Evolutionary conservation across 176 grass and related monocot genomes (phyloP), one percentile per base, ranked within the genome.

Genomic region (Aegilops speltoides): DNA sequence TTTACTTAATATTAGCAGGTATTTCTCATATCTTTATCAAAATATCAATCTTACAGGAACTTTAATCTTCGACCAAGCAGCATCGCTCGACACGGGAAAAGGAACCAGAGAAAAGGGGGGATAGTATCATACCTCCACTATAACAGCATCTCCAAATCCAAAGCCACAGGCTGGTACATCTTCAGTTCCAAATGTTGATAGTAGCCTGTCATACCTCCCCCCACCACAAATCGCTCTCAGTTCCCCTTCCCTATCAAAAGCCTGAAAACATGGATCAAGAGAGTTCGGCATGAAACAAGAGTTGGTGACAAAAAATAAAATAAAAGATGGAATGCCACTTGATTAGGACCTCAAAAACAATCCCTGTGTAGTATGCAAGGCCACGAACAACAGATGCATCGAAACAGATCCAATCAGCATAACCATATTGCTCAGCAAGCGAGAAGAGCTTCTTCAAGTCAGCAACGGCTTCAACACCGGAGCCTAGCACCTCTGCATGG

Each of bases 61-160:
- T 54, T 54, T 19, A 54, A 54, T 54, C 16, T 54, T 54, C 6
- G 50, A 54, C 50, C 50, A 54, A 54, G 50, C 16, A 54, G 50
- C 6, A 7, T 52, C 6, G 50, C 50, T 19, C 50, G 16, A 19
- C 50, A 54, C 16, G 2, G 16, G 15, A 54, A 54, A 54, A 54
- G 50, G 50, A 54, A 54, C 50, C 50, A 54, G 50, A 54, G 50
- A 2, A 54, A 19, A 5, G 25, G 8, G 25, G 50, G 28, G 12
- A 50, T 29, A 64, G 50, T 52, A 68, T 80, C 91, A 91, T 94
- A 98, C 97, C 88, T 98, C 94, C 46, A 98, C 86, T 83, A 98
- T 96, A 64, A 98, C 97, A 74, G 97, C 92, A 86, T 96, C 94
- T 64, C 97, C 97, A 88, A 98, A 98, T 86, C 94, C 97, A 83